Evolutionary conservation across 2,329 filamentous ascomycete species (phyloP), one percentile per base, ranked within the genome.

Genomic region (Microsporum audouinii): DNA sequence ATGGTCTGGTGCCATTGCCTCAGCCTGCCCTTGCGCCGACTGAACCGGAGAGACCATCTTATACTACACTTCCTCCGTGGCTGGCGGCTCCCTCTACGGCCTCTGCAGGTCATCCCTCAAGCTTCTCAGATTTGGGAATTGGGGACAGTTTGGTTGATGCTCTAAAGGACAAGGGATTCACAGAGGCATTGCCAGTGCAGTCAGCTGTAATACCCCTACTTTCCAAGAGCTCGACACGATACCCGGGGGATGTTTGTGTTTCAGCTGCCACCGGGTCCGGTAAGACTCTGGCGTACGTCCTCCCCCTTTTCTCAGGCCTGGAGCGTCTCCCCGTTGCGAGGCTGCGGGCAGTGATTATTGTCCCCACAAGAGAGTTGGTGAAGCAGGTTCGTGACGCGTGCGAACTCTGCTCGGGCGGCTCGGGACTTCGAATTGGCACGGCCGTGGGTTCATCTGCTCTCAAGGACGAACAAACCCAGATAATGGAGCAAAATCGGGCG

Each of bases 261-360:
- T 94, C 91, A 5, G 94, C 95, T 0, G 88, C 92, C 0, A 99
- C 94, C 0, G 94, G 94, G 6, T 97, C 94, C 0, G 94, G 94
- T 61, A 99, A 99, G 72, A 99, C 94, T 0, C 74, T 99, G 14
- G 88, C 92, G 0, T 99, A 99, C 69, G 84, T 92, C 0, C 77
- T 99, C 2, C 94, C 94, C 0, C 84, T 99, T 62, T 82, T 95
- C 2, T 84, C 90, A 53, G 85, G 87, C 58, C 77, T 99, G 57
- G 86, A 87, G 65, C 78, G 82, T 36, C 81, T 82, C 12, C 76
- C 77, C 27, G 80, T 84, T 8, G 88, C 87, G 0, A 82, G 83
- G 60, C 76, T 99, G 6, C 83, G 88, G 43, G 91, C 87, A 0
- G 74, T 99, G 0, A 84, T 99, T 55, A 86, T 99, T 0, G 85